These are phyloP conservation scores for Cordyceps cateniannulata DNA, from an alignment of 2,329 filamentous ascomycete genomes.

Conservation along the genomic window DNA sequence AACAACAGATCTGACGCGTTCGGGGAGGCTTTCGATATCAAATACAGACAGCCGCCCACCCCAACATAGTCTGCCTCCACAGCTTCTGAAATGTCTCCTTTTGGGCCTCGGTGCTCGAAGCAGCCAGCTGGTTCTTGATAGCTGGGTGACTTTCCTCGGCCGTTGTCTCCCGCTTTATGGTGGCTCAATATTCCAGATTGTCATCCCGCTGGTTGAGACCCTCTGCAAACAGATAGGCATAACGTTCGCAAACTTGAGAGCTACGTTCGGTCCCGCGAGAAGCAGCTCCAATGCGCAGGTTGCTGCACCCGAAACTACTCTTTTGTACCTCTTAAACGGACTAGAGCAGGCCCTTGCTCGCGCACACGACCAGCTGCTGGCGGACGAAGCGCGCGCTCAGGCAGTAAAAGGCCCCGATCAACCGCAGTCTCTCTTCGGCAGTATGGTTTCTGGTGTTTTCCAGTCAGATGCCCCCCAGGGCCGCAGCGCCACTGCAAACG, in stretches of 20 bases:
- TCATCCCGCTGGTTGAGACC: constrained; percentile 86
- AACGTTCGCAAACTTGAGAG: constrained; percentile 66
- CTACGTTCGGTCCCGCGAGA: constrained; percentile 45
- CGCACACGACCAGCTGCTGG: constrained; percentile 74
- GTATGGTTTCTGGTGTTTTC: constrained; percentile 89
- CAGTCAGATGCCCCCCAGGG: constrained; percentile 68
- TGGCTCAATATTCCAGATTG: constrained; percentile 78
- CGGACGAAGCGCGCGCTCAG: constrained; percentile 65
- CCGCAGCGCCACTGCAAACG: constrained; percentile 85
- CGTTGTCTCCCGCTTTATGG: constrained; percentile 81
- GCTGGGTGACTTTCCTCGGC: constrained; percentile 81
- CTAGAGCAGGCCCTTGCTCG: constrained; percentile 84
- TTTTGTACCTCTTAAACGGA: constrained; percentile 85
- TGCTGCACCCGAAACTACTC: constrained; percentile 56
- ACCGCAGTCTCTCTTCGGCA: constrained; percentile 83
- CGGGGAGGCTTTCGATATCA: constrained; percentile 32
- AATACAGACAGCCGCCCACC: constrained; percentile 21
- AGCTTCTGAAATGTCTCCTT: constrained; percentile 78
- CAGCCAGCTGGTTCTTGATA: constrained; percentile 75
- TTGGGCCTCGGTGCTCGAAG: constrained; percentile 69
- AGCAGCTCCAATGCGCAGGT: constrained; percentile 19
- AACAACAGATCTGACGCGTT: constrained; percentile 35
- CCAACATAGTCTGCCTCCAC: constrained; percentile 49
- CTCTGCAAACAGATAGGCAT: constrained; percentile 70
- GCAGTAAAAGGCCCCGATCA: constrained; percentile 73